A percentile compares a stretch with the other conserved stretches of the same genome.
Evolutionary conservation across 371 early-diverging fungal genomes (phyloP).

Genomic region (Actinomortierella wolfii): DNA sequence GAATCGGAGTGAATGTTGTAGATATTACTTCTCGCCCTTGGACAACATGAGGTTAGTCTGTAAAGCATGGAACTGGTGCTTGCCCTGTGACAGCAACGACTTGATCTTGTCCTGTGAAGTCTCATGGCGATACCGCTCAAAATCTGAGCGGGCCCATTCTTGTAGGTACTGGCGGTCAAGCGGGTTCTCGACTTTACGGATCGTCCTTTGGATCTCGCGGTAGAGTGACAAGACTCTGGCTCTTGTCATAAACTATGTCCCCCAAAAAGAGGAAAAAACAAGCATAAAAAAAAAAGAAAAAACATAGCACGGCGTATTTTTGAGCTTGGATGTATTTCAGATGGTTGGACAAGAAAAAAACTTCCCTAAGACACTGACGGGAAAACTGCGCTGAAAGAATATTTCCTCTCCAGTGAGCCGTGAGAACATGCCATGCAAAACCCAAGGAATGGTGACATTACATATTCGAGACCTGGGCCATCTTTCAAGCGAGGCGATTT

Average conservation of each 20-base stretch:
- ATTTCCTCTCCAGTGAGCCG: background rate
- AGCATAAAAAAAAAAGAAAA: no score
- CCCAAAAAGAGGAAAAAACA: background rate
- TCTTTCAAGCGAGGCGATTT: slow-evolving; percentile 36
- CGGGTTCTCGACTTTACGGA: slow-evolving; percentile 56
- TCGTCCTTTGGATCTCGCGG: slow-evolving; percentile 60
- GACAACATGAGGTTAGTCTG: slow-evolving; percentile 48
- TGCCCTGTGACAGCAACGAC: slow-evolving; percentile 58
- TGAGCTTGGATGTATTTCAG: background rate
- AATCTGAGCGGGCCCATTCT: slow-evolving; percentile 64
- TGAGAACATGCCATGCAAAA: no score
- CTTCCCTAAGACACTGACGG: background rate
- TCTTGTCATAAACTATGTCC: slow-evolving; percentile 57
- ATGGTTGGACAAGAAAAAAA: background rate
- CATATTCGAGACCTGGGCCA: slow-evolving; percentile 43
- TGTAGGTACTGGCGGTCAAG: slow-evolving; percentile 56
- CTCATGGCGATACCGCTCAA: slow-evolving; percentile 64
- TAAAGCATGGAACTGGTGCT: slow-evolving; percentile 64
- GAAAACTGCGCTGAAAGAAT: background rate
- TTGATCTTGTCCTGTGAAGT: slow-evolving; percentile 58
- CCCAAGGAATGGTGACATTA: slow-evolving; percentile 2
- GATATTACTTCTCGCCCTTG: slow-evolving; percentile 19
- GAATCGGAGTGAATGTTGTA: no score
- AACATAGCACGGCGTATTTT: background rate
- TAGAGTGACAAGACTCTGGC: slow-evolving; percentile 64